Evolutionary conservation across 768 basidiomycete genomes (phyloP).

Genomic region (Agaricus sinodeliciosus): DNA sequence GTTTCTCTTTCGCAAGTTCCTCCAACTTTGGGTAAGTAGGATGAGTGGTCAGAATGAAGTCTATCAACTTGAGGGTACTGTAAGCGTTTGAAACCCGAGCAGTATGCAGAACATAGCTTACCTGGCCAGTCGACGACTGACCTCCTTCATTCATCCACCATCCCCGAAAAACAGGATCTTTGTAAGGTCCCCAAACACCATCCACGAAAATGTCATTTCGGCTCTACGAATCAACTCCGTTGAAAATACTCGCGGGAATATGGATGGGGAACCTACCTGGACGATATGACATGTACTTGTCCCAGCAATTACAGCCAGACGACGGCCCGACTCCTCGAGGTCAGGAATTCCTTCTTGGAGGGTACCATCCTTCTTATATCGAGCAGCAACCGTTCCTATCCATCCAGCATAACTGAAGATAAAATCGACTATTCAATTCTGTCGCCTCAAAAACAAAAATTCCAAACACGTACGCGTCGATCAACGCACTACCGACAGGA

Average conservation of each 20-base stretch:
- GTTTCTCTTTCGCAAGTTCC: constrained; percentile 50
- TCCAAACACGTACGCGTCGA: constrained; percentile 70
- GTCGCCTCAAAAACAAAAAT: background rate
- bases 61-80: constrained; percentile 56
- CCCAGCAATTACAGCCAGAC: constrained; percentile 90
- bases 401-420: constrained; percentile 75
- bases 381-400: constrained; percentile 91
- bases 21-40: constrained; percentile 72
- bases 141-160: constrained; percentile 99
- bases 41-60: constrained; percentile 92
- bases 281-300: constrained; percentile 96
- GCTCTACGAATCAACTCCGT: constrained; percentile 38
- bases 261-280: constrained; percentile 42
- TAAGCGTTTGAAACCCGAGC: background rate
- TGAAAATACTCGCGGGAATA: background rate
- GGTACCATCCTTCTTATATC: constrained; percentile 46
- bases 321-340: constrained; percentile 69
- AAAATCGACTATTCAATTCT: background rate
- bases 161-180: constrained; percentile 84
- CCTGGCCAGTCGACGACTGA: constrained; percentile 97
- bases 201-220: constrained; percentile 78
- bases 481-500: constrained; percentile 89
- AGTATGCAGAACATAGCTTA: constrained; percentile 18
- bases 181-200: constrained; percentile 92
- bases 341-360: constrained; percentile 47